Base-by-base conservation (phyloP, 192 early-diverging fungal genomes). In the Phycomyces nitens region DNA sequence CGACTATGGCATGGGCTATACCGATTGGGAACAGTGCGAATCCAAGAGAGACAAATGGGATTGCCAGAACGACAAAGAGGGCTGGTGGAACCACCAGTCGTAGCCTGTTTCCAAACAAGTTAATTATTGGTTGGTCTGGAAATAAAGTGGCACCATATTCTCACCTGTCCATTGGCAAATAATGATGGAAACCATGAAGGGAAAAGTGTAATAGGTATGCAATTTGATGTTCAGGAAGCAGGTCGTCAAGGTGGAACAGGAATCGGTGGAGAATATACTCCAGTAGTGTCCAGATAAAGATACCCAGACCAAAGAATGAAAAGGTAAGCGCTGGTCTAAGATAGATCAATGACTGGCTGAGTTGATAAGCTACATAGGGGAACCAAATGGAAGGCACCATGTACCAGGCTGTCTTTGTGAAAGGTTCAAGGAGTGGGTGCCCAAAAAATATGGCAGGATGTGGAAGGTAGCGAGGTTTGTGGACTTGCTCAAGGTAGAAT, bases 71-170 rank as follows among this genome's bases (percentile, higher is more conserved):
- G 38, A 93, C 65, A 0, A 77, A 87, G 24, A 96, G 86, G 18
- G 84, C 91, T 22, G 95, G 93, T 14, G 95, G 95, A 89, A 95
- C 94, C 8, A 97, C 95, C n/a, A 97, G 85, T 12, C 95, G 87
- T 79, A 94, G 64, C 65, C 86, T 89, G 62, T 47, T 10, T 24
- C 4, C 10, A 14, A 40, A 29, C 26, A 54, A 38, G 43, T 61
- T 6, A 43, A 56, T 21, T 21, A 24, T 34, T 34, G 29, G 29
- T 5, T 34, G 7, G 7, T 7, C 29, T 34, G 29, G 29, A 7
- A 34, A 7, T 5, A 34, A 34, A 34, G 29, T 34, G 12, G 22
- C 10, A 21, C 24, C 47, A 41, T 52, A 42, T 14, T 47, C 71
- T 62, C 73, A 89, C 83, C 81, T 88, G 75, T 97, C 93, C 93